These are phyloP conservation scores for Endogone sp. DNA, from an alignment of 192 early-diverging fungal genomes.

Conservation along the genomic window DNA sequence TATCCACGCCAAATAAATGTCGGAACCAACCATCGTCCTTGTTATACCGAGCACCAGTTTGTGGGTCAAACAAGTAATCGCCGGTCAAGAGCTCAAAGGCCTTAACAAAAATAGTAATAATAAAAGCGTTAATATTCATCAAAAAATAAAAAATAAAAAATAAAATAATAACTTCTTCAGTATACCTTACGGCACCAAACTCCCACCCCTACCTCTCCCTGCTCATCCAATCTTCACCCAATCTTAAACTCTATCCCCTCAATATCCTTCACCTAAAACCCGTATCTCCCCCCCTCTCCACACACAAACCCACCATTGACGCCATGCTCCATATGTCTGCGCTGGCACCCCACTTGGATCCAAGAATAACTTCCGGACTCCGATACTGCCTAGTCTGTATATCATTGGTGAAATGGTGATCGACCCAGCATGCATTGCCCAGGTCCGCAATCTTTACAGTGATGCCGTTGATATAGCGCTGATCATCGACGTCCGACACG, in stretches of 20 bases:
- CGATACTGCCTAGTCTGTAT: conserved; percentile 98
- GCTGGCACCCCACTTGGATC: conserved; percentile 76
- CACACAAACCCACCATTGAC: conserved; percentile 68
- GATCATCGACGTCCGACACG: conserved; percentile 10
- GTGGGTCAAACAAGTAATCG: conserved; percentile 95
- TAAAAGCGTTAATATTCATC: background rate
- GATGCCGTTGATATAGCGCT: conserved; percentile 23
- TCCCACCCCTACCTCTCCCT: background rate
- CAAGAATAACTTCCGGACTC: conserved; percentile 92
- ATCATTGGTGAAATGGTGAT: conserved; percentile 93
- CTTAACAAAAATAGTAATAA: conserved; percentile 18
- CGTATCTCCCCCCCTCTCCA: conserved; percentile 1
- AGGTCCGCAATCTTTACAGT: conserved; percentile 95
- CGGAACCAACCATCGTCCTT: conserved; percentile 80
- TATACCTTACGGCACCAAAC: background rate
- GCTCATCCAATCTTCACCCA: background rate
- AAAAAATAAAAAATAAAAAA: conserved; percentile 1
- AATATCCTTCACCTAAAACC: background rate
- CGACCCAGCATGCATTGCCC: conserved; percentile 94
- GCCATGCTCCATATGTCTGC: conserved; percentile 95
- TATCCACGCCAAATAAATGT: too few species aligned
- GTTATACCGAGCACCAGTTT: conserved; percentile 71
- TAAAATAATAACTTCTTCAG: background rate
- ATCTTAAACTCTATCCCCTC: background rate
- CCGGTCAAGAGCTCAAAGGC: conserved; percentile 91